Percentiles rank a stretch among this genome's conserved stretches.
phyloP scores from a whole-genome alignment of 208 protist genomes.

The Crithidia acanthocephali region DNA sequence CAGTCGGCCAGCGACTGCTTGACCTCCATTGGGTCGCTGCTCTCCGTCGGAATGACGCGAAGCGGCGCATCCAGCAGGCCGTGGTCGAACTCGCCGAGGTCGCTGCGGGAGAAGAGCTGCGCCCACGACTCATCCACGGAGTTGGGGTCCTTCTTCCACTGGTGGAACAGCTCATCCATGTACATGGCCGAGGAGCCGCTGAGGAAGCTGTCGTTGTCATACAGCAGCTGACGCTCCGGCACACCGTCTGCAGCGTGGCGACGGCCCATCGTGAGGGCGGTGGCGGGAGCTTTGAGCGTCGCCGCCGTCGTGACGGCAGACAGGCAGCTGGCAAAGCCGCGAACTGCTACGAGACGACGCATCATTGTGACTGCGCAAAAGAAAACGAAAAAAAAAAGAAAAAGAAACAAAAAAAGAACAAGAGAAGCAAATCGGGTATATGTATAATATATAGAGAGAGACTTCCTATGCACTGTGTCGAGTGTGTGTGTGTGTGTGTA shows the following conservation, averaged over 20 bases:
- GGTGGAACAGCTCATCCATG: constrained; percentile 83
- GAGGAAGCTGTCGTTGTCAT: constrained; percentile 87
- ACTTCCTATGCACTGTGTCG: constrained; percentile 7
- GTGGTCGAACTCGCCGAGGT: constrained; percentile 52
- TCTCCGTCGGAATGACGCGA: constrained; percentile 56
- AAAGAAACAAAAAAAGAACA: constrained; percentile 7
- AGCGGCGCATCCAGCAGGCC: constrained; percentile 69
- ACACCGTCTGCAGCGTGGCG: constrained; percentile 31
- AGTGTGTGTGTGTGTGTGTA: constrained; percentile 7
- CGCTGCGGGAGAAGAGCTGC: constrained; percentile 53
- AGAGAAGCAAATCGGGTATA: not conserved
- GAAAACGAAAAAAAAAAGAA: not conserved
- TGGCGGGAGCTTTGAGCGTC: constrained; percentile 4
- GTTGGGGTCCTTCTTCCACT: constrained; percentile 74
- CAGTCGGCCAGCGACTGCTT: constrained; percentile 83
- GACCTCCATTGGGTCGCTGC: constrained; percentile 41
- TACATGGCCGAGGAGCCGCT: constrained; percentile 81
- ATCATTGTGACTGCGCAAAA: constrained; percentile 46
- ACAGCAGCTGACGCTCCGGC: constrained; percentile 65
- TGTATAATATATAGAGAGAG: not conserved
- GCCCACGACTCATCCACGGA: constrained; percentile 84
- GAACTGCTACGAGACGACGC: constrained; percentile 47
- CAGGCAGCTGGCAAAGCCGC: constrained; percentile 18
- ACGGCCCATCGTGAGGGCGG: constrained; percentile 9
- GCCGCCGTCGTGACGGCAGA: constrained; percentile 12